Evolutionary conservation across 805 yeast genomes (phyloP).

Genomic region (Saccharomycopsis babjevae): DNA sequence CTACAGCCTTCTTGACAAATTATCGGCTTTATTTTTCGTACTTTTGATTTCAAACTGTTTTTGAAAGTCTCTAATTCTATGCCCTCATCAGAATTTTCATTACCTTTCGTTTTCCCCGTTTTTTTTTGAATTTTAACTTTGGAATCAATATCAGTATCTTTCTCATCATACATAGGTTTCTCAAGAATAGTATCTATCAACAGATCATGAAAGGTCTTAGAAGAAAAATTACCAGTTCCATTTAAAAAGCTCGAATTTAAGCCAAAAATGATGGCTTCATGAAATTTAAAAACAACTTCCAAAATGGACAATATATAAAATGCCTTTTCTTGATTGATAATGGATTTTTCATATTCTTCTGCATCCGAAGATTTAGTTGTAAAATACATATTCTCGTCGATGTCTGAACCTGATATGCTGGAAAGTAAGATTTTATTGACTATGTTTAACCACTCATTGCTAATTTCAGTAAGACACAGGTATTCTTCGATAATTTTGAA

Average conservation of each 20-base stretch:
- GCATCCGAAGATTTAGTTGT: conserved; percentile 41
- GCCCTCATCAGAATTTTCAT: conserved; percentile 19
- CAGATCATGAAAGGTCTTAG: background rate
- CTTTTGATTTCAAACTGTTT: background rate
- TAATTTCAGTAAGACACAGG: conserved; percentile 39
- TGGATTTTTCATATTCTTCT: conserved; percentile 66
- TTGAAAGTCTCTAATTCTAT: conserved; percentile 20
- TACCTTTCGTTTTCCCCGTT: background rate
- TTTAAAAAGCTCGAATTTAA: conserved; percentile 20
- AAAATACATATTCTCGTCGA: conserved; percentile 18
- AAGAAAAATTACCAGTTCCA: background rate
- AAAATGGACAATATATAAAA: conserved; percentile 47
- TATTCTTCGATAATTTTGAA: conserved; percentile 26
- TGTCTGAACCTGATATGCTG: conserved; percentile 29
- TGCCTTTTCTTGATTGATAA: conserved; percentile 66
- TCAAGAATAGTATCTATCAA: conserved; percentile 1
- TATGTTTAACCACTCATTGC: conserved; percentile 43
- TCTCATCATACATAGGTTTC: conserved; percentile 18
- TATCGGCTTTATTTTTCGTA: conserved; percentile 6
- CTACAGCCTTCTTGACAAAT: conserved; percentile 7
- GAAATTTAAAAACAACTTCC: conserved; percentile 36
- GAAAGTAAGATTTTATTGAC: conserved; percentile 34
- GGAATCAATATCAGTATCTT: conserved; percentile 19
- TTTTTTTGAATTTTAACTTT: background rate
- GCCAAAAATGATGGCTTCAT: conserved; percentile 30